A percentile compares a stretch with the other conserved stretches of the same genome.
Evolutionary conservation across 148 eudicot species (phyloP).

Genomic region (Vaccinium corymbosum): DNA sequence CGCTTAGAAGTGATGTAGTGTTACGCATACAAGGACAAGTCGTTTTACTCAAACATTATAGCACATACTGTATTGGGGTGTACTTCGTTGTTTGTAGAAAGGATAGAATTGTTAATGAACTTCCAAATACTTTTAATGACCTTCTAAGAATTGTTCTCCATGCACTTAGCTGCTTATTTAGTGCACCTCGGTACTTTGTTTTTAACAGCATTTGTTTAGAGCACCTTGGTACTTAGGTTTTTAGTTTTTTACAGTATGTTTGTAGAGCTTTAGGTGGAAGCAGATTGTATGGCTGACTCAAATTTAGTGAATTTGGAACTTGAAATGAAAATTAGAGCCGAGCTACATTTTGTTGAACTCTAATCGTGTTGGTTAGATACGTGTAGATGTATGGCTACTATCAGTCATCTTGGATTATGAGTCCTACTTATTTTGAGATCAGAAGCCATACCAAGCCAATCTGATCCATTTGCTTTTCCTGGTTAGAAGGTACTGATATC

Average conservation of each 20-base stretch:
- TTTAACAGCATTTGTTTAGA: too few species aligned
- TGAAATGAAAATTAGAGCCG: background rate
- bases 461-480: background rate
- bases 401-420: background rate
- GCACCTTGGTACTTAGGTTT: background rate
- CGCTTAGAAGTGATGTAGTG: too few species aligned
- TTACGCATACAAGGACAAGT: too few species aligned
- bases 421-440: background rate
- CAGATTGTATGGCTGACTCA: background rate
- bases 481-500: too few species aligned
- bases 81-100: too few species aligned
- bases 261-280: background rate
- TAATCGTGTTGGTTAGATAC: background rate
- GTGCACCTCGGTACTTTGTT: too few species aligned
- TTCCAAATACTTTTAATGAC: too few species aligned
- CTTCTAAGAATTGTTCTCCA: too few species aligned
- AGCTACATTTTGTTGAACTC: background rate
- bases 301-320: background rate
- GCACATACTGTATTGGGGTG: too few species aligned
- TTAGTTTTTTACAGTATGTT: background rate
- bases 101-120: too few species aligned
- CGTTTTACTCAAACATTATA: too few species aligned
- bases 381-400: background rate
- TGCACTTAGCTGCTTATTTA: too few species aligned
- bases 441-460: background rate